These are phyloP conservation scores for Penicillium hordei DNA, from an alignment of 2,329 filamentous ascomycete species.

Conservation along the genomic window DNA sequence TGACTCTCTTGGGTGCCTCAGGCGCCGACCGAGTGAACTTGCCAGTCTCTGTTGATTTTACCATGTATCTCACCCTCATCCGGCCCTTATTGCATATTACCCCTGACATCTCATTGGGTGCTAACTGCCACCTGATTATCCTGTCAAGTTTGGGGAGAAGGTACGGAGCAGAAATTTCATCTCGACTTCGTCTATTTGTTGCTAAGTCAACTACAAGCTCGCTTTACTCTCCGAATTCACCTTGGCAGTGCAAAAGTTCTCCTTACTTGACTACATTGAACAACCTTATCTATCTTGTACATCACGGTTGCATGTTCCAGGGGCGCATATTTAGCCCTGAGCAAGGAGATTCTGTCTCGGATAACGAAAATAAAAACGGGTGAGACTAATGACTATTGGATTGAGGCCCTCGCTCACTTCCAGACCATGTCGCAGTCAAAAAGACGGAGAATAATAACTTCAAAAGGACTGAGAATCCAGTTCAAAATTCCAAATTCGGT, in stretches of 20 bases:
- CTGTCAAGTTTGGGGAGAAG: not conserved
- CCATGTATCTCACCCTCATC: not conserved
- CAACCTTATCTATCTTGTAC: not conserved
- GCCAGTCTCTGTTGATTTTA: not conserved
- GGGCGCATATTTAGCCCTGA: not conserved
- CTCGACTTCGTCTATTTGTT: not conserved
- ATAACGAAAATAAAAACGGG: constrained; percentile 1
- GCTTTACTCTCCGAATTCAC: not conserved
- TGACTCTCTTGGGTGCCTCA: not conserved
- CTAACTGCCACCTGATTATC: not conserved
- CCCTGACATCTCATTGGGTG: not conserved
- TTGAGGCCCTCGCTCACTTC: not conserved
- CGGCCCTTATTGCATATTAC: not conserved
- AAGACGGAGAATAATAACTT: not conserved
- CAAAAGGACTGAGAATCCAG: not conserved
- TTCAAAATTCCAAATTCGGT: not conserved
- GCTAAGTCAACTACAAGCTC: not conserved
- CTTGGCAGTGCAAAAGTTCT: not conserved
- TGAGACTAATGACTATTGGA: not conserved
- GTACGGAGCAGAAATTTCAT: not conserved
- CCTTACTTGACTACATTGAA: constrained; percentile 2
- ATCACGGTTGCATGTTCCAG: not conserved
- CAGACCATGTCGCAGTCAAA: not conserved
- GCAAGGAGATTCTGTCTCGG: constrained; percentile 10
- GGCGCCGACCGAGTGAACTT: not conserved